Evolutionary conservation across 2,329 filamentous ascomycete species (phyloP).

Genomic region (Myriosclerotinia scirpicola): DNA sequence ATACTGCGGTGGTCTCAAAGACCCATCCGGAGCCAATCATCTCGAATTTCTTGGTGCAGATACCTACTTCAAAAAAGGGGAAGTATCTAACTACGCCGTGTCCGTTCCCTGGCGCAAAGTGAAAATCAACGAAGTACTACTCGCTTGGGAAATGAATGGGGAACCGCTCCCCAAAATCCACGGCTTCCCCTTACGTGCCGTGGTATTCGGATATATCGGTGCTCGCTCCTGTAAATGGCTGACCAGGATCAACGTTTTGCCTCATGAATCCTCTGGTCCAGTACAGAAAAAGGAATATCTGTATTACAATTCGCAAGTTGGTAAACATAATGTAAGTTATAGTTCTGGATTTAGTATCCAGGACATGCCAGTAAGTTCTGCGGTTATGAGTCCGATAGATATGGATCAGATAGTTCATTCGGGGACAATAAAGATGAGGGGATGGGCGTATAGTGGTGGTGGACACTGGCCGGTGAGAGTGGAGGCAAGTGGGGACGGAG

Average conservation of each 20-base stretch:
- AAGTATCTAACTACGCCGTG: constrained; percentile 66
- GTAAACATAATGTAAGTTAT: constrained; percentile 59
- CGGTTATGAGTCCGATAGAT: constrained; percentile 58
- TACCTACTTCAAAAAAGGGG: constrained; percentile 67
- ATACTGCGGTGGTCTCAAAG: constrained; percentile 60
- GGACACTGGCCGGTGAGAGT: constrained; percentile 66
- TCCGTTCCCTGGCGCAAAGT: constrained; percentile 68
- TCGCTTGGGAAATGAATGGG: constrained; percentile 69
- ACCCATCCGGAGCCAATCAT: constrained; percentile 53
- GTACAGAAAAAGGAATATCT: constrained; percentile 65
- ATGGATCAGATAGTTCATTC: constrained; percentile 44
- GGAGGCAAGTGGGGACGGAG: constrained; percentile 64
- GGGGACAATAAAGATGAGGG: constrained; percentile 47
- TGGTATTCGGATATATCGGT: constrained; percentile 66
- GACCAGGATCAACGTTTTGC: constrained; percentile 60
- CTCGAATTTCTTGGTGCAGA: constrained; percentile 70
- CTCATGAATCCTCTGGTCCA: constrained; percentile 54
- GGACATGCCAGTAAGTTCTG: constrained; percentile 67
- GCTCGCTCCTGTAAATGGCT: constrained; percentile 71
- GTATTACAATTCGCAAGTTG: constrained; percentile 66
- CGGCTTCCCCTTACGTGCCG: constrained; percentile 61
- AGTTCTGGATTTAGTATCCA: constrained; percentile 67
- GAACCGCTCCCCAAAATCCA: constrained; percentile 62
- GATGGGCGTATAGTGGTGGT: constrained; percentile 69
- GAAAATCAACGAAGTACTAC: constrained; percentile 62